Percentiles rank a stretch among this genome's conserved stretches.
phyloP scores from a whole-genome alignment of 306 rosid genomes.

The Quercus aquifolioides region DNA sequence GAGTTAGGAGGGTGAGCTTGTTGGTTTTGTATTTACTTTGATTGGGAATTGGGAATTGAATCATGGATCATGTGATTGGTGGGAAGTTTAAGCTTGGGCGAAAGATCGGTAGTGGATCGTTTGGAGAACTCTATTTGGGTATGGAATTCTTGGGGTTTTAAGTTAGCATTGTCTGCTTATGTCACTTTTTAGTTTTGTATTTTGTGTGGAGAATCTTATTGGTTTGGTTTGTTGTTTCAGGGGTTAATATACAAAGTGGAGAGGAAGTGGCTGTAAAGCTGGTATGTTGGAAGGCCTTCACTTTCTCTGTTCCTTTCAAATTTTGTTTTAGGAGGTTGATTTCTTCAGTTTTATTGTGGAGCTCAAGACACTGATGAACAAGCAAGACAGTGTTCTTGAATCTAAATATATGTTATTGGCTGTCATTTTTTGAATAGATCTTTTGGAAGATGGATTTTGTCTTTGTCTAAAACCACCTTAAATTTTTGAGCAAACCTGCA shows the following conservation, averaged over 20 bases:
- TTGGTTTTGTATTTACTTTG: conserved; percentile 16
- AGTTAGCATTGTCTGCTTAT: conserved; percentile 14
- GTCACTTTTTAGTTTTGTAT: conserved; percentile 9
- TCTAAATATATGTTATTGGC: not conserved
- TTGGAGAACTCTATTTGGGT: conserved; percentile 96
- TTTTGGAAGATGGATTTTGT: not conserved
- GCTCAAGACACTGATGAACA: not conserved
- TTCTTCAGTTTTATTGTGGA: not conserved
- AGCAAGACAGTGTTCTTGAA: not conserved
- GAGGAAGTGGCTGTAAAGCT: conserved; percentile 98
- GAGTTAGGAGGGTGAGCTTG: conserved; percentile 23
- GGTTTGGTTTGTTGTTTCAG: conserved; percentile 57
- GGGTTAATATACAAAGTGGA: conserved; percentile 82
- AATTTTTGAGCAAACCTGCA: not conserved
- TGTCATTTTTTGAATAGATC: not conserved
- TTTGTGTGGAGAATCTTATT: not conserved
- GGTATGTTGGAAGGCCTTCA: conserved; percentile 47
- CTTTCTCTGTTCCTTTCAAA: conserved; percentile 2
- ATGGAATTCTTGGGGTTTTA: conserved; percentile 24
- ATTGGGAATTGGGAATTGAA: conserved; percentile 44
- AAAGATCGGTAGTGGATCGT: conserved; percentile 96
- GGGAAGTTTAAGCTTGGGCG: conserved; percentile 95
- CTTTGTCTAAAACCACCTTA: not conserved
- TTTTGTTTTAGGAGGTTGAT: not conserved
- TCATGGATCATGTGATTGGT: conserved; percentile 90